Base-by-base conservation (phyloP, 2,329 filamentous ascomycete genomes). In the Fusarium buxicola region DNA sequence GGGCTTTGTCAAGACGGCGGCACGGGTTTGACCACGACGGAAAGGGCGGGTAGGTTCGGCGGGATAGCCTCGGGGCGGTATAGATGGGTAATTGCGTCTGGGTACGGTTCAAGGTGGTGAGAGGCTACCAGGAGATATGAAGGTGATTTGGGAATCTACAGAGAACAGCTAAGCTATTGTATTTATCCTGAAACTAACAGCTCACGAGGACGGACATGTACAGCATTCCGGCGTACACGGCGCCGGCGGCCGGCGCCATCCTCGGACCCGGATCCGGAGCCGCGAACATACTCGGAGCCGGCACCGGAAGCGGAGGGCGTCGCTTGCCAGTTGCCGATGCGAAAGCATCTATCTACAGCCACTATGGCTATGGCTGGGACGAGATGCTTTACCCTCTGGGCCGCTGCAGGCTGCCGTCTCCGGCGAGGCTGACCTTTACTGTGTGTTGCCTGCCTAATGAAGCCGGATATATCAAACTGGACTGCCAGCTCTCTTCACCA, bases 161-260 rank as follows among this genome's bases (percentile, higher is more conserved):
- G 12, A 55, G 27, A 10, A 39, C 12, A 39, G 10, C 39, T 24
- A 8, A 13, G 8, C 8, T 15, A 12, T 16, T 35, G 15, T 44
- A 40, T 18, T 31, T 28, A 40, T 44, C 28, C 38, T 31, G n/a
- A 36, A 36, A 52, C 35, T 27, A 13, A 18, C 11, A 9, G 8
- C 25, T 28, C 21, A 21, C 21, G 21, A 31, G 18, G 41, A 36
- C 24, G 18, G 41, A 36, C 24, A 13, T 43, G 47, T 68, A 75
- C 38, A 74, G 30, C 35, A 75, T 52, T 24, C 69, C 73, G 41
- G 65, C 58, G 39, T 66, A 71, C 44, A 69, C 72, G 16, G 65
- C 73, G 34, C 70, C 68, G 35, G 72, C 73, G 39, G 70, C 73
- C 39, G 43, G 60, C 55, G 16, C 30, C 53, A 13, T 46, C 30